Conservation (phyloP, 2,329 filamentous ascomycete genomes). For the Byssochlamys sp. region DNA sequence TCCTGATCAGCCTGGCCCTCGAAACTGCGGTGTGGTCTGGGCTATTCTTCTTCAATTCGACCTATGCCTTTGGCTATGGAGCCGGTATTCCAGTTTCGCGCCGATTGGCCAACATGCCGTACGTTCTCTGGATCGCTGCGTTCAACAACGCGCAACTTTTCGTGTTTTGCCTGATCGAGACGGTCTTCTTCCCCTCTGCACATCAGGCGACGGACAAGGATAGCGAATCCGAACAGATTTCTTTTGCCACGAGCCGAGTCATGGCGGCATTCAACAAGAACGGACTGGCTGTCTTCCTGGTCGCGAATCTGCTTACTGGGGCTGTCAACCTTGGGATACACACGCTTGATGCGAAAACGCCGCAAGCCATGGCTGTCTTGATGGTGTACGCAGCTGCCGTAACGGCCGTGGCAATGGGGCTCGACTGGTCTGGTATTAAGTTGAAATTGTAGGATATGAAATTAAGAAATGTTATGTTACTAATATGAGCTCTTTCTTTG, state of each 20-base stretch:
- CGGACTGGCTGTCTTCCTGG: constrained; percentile 71
- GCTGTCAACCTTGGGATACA: constrained; percentile 77
- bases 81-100: constrained; percentile 63
- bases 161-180: constrained; percentile 69
- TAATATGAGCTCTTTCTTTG: neutral
- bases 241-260: constrained; percentile 67
- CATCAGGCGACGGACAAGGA: constrained; percentile 48
- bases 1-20: constrained; percentile 54
- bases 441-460: constrained; percentile 11
- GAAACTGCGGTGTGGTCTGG: constrained; percentile 60
- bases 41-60: constrained; percentile 61
- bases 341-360: constrained; percentile 61
- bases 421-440: constrained; percentile 30
- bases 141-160: constrained; percentile 81
- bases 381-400: constrained; percentile 60
- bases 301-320: constrained; percentile 83
- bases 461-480: neutral
- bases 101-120: constrained; percentile 83
- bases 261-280: constrained; percentile 80
- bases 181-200: constrained; percentile 63
- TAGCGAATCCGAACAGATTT: constrained; percentile 55
- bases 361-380: constrained; percentile 63
- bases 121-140: constrained; percentile 82
- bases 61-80: constrained; percentile 59
- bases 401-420: constrained; percentile 51